These are phyloP conservation scores for Tanozyma kutaoensis DNA, from an alignment of 805 yeast species.

Conservation along the genomic window DNA sequence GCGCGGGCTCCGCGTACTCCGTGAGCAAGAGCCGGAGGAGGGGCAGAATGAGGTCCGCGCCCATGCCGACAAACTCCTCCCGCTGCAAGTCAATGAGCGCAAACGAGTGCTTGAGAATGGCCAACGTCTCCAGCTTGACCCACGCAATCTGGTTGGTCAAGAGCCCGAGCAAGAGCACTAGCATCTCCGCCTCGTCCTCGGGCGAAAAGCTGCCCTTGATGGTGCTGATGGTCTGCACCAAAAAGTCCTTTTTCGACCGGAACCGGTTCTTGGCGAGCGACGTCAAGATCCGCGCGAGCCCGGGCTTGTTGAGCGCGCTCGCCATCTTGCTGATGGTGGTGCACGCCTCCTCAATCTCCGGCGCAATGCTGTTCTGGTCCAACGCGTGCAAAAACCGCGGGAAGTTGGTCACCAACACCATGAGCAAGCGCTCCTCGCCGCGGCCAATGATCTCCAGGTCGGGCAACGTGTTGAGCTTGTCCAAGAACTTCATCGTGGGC, in stretches of 20 bases:
- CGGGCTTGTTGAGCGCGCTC: conserved; percentile 36
- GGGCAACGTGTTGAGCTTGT: conserved; percentile 49
- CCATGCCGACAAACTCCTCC: conserved; percentile 76
- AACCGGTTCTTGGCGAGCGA: conserved; percentile 71
- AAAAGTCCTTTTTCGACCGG: conserved; percentile 81
- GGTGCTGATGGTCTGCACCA: conserved; percentile 65
- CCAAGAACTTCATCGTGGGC: conserved; percentile 59
- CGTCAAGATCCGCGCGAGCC: conserved; percentile 57
- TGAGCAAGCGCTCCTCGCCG: conserved; percentile 52
- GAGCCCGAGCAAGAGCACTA: conserved; percentile 67
- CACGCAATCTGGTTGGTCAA: conserved; percentile 65
- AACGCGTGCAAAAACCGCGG: conserved; percentile 81
- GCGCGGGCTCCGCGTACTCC: conserved; percentile 77
- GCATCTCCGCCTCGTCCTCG: conserved; percentile 54
- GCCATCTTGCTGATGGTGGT: conserved; percentile 44
- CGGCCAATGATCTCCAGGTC: conserved; percentile 72
- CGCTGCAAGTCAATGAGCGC: conserved; percentile 66
- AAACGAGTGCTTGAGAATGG: conserved; percentile 56
- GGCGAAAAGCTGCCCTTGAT: conserved; percentile 63
- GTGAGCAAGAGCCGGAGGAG: conserved; percentile 66
- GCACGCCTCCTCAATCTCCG: conserved; percentile 35
- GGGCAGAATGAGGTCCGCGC: conserved; percentile 92
- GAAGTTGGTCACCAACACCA: conserved; percentile 63
- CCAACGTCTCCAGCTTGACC: conserved; percentile 75
- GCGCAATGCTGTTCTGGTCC: conserved; percentile 34